These are phyloP conservation scores for Delitschia confertaspora DNA, from an alignment of 495 filamentous ascomycete genomes.

Conservation along the genomic window DNA sequence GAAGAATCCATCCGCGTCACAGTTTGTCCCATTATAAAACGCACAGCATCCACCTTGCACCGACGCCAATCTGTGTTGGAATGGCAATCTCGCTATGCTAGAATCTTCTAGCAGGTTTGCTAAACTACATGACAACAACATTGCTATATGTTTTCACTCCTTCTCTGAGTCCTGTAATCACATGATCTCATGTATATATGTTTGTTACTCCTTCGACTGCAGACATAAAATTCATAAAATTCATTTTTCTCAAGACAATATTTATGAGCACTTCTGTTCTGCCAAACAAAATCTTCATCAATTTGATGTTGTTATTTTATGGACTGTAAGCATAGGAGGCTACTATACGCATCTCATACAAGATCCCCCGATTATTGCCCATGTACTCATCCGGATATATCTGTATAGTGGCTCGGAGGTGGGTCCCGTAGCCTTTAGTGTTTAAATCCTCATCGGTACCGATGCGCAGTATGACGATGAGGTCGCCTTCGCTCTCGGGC, in stretches of 20 bases:
- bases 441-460: neutral
- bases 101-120: too few species aligned
- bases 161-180: too few species aligned
- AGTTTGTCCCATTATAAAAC: slow-evolving; percentile 2
- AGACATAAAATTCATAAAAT: too few species aligned
- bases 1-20: neutral
- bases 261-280: too few species aligned
- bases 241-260: too few species aligned
- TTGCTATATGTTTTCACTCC: too few species aligned
- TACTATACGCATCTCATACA: neutral
- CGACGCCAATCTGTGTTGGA: too few species aligned
- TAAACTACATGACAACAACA: too few species aligned
- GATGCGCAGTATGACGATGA: neutral
- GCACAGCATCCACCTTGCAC: slow-evolving; percentile 5
- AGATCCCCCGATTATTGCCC: neutral
- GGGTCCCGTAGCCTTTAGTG: neutral
- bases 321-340: neutral
- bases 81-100: too few species aligned
- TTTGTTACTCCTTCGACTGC: too few species aligned
- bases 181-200: too few species aligned
- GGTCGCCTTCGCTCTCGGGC: neutral
- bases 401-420: neutral
- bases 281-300: too few species aligned
- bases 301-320: slow-evolving; percentile 3
- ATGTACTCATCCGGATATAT: slow-evolving; percentile 2